These are phyloP conservation scores for Cyberlindnera americana DNA, from an alignment of 805 yeast genomes.

Conservation along the genomic window DNA sequence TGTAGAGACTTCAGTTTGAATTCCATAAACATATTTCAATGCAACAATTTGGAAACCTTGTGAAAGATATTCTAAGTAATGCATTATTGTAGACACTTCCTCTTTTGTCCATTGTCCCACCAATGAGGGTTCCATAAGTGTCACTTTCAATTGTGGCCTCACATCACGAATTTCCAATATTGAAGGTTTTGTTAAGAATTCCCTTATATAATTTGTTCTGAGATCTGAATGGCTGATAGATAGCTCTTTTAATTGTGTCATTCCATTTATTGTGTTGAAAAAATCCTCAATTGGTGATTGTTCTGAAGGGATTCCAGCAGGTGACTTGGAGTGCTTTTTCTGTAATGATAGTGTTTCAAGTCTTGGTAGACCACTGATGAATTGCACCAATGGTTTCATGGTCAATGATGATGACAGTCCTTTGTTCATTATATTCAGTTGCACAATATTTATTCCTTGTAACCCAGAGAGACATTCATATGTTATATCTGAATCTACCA, in stretches of 20 bases:
- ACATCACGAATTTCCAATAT: too few species aligned
- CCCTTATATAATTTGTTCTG: slow-evolving; percentile 1
- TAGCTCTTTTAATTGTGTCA: slow-evolving; percentile 1
- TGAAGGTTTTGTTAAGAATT: too few species aligned
- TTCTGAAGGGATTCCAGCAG: neutral
- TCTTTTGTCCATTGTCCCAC: slow-evolving; percentile 13
- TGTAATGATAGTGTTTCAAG: slow-evolving; percentile 8
- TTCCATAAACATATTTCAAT: slow-evolving; percentile 20
- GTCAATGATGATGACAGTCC: slow-evolving; percentile 4
- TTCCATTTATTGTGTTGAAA: neutral
- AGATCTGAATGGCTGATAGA: slow-evolving; percentile 8
- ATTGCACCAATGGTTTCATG: slow-evolving; percentile 3
- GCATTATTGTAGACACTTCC: slow-evolving; percentile 2
- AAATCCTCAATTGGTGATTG: slow-evolving; percentile 2
- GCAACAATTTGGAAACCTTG: slow-evolving; percentile 1
- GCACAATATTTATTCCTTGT: slow-evolving; percentile 4
- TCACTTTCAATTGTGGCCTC: slow-evolving; percentile 3
- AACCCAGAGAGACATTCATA: slow-evolving; percentile 1
- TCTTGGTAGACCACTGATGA: neutral
- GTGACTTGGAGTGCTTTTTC: slow-evolving; percentile 4
- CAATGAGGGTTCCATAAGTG: slow-evolving; percentile 17
- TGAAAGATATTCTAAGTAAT: slow-evolving; percentile 3
- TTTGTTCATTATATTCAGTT: slow-evolving; percentile 12
- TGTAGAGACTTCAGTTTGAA: slow-evolving; percentile 19
- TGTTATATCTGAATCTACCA: slow-evolving; percentile 7